Base-by-base conservation (phyloP, 1,284 basidiomycete genomes). In the Ceratobasidium sp. region DNA sequence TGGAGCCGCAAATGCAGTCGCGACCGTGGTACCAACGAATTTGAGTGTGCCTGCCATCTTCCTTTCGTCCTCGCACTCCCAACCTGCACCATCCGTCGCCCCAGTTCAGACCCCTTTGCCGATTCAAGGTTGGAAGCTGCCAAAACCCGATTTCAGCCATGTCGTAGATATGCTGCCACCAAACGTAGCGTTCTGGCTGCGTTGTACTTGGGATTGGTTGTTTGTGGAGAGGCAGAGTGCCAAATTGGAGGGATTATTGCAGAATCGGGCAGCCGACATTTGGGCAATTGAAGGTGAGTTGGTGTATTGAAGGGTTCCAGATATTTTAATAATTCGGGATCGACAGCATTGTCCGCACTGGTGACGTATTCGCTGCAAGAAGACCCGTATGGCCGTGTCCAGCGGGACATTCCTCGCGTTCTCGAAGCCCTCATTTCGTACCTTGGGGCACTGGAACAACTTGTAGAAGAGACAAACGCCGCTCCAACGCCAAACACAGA, bases 361-460 rank as follows among this genome's bases (percentile, higher is more conserved):
- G 86, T 89, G 4, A 90, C 90, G 76, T 89, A 90, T 0, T 95
- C 94, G 6, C 84, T 95, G 43, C 86, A 86, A 1, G 94, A 95
- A 82, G 95, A 96, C 83, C 86, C 88, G 34, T 95, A 92, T 80
- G 95, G 95, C 13, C 89, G 91, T 62, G 92, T 95, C 7, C 95
- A 96, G 82, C 86, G 92, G 6, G 93, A 95, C 81, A 94, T 95
- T 34, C 92, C 94, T 0, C 89, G 89, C 73, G 90, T 94, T 29
- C 83, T 96, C 9, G 94, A 95, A 82, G 91, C 91, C 0, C 85
- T 95, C 79, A 81, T 92, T 19, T 87, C 88, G 1, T 93, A 91
- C 84, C 86, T 94, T 22, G 82, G 83, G 1, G 90, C 89, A 1
- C 83, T 95, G 13, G 92, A 95, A 78, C 86, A 87, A 34, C 91